These are phyloP conservation scores for Moricandia moricandioides DNA, from an alignment of 345 rosid species.

Conservation along the genomic window DNA sequence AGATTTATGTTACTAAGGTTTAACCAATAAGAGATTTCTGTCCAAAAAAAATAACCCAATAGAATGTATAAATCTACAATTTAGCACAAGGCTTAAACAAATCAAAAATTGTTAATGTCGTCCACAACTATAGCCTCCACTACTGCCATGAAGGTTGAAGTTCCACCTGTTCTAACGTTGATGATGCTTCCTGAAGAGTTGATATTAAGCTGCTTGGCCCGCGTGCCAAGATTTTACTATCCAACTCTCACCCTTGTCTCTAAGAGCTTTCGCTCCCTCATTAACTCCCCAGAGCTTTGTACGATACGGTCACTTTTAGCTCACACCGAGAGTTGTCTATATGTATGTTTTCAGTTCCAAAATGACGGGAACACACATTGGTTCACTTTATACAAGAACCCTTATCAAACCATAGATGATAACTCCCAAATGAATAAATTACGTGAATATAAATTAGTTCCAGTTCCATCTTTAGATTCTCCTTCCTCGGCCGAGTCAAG, in stretches of 20 bases:
- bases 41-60: not conserved
- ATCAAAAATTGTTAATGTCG: not conserved
- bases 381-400: not conserved
- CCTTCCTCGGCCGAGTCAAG: not conserved
- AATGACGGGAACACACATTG: not conserved
- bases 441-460: not conserved
- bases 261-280: not conserved
- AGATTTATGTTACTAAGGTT: no score
- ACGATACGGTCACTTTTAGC: not conserved
- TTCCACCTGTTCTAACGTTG: not conserved
- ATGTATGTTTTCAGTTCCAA: not conserved
- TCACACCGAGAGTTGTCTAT: not conserved
- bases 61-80: not conserved
- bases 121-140: not conserved
- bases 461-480: not conserved
- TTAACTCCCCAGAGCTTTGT: not conserved
- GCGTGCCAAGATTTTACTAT: not conserved
- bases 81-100: not conserved
- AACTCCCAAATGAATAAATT: not conserved
- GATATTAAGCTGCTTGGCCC: not conserved
- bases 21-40: not conserved
- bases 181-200: not conserved
- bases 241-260: not conserved
- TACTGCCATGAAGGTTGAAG: not conserved
- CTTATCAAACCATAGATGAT: not conserved